These are phyloP conservation scores for Filobasidium uniguttulatum DNA, from an alignment of 1,284 basidiomycete genomes.

Conservation along the genomic window DNA sequence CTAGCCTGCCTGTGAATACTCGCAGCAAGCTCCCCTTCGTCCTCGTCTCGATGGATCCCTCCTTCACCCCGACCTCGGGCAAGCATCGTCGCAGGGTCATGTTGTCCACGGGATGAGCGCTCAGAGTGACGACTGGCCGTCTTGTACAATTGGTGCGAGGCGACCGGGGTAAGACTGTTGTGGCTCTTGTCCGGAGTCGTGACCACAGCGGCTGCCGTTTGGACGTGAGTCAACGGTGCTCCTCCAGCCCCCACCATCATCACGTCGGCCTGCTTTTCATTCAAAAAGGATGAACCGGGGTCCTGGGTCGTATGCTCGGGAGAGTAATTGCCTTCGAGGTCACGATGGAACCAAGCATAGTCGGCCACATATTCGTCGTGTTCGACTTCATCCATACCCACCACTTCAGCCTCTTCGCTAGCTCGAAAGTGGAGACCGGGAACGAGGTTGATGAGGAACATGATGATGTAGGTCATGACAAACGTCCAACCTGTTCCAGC, in stretches of 20 bases:
- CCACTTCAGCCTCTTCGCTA: slow-evolving; percentile 59
- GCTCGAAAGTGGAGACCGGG: slow-evolving; percentile 63
- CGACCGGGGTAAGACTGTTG: no score
- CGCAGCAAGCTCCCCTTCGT: no score
- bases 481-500: slow-evolving; percentile 49
- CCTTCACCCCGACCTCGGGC: slow-evolving; percentile 1
- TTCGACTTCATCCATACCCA: slow-evolving; percentile 72
- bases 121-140: neutral
- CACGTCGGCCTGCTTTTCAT: no score
- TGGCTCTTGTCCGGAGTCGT: no score
- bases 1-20: no score
- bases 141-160: neutral
- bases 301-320: neutral
- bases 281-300: no score
- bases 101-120: neutral
- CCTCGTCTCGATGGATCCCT: neutral
- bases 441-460: slow-evolving; percentile 52
- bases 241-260: no score
- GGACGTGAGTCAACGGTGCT: no score
- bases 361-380: slow-evolving; percentile 38
- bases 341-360: slow-evolving; percentile 35
- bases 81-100: neutral
- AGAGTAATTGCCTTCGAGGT: slow-evolving; percentile 23
- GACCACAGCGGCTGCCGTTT: no score
- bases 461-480: slow-evolving; percentile 41